These are phyloP conservation scores for Luzula sylvatica DNA, from an alignment of 176 grass and related monocot species.

Conservation along the genomic window DNA sequence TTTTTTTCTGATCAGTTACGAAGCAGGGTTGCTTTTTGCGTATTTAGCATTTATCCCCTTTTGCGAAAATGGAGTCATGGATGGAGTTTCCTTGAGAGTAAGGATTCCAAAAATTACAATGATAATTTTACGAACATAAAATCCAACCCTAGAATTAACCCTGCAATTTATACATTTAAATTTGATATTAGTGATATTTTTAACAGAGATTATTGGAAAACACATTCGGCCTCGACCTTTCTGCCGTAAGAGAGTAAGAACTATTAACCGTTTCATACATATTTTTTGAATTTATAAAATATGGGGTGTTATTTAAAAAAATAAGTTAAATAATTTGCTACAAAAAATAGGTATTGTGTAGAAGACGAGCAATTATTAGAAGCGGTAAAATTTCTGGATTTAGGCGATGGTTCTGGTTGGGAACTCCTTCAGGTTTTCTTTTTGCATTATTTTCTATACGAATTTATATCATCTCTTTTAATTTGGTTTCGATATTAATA, in stretches of 20 bases:
- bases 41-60: constrained; percentile 93
- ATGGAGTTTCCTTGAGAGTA: constrained; percentile 75
- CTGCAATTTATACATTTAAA: too few relatives aligned
- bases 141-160: too few relatives aligned
- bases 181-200: too few relatives aligned
- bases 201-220: constrained; percentile 81
- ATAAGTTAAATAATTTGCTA: constrained; percentile 8
- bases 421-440: constrained; percentile 72
- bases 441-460: background rate
- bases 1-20: constrained; percentile 52
- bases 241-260: constrained; percentile 83
- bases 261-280: background rate
- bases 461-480: background rate
- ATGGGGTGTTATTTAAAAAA: constrained; percentile 1
- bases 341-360: constrained; percentile 55
- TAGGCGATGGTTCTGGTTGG: constrained; percentile 74
- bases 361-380: constrained; percentile 59
- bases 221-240: constrained; percentile 68
- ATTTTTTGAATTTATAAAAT: background rate
- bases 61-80: constrained; percentile 58
- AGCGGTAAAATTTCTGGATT: constrained; percentile 79
- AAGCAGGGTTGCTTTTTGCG: constrained; percentile 81
- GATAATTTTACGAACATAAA: too few relatives aligned
- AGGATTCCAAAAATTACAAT: too few relatives aligned
- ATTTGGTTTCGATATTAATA: background rate